Base-by-base conservation (phyloP, 192 early-diverging fungal genomes). In the Thoreauomyces humboldtii region DNA sequence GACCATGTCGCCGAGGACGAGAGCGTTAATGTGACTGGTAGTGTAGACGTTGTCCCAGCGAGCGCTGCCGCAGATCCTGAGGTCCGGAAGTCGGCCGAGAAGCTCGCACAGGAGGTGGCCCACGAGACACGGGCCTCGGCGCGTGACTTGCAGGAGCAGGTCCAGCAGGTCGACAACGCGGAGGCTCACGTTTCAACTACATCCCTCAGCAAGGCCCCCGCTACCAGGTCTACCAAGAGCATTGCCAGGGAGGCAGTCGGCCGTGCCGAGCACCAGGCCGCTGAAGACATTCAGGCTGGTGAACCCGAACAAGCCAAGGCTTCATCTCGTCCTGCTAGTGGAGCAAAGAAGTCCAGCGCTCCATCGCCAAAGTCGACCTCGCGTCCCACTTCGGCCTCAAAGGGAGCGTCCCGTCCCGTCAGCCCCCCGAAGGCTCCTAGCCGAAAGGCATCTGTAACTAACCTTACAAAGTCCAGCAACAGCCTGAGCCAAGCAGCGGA, bases 181-280 rank as follows among this genome's bases (percentile, higher is more conserved):
- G 46, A 63, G 22, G 35, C n/a, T 34, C 61, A 63, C 36, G 48
- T 52, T 22, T 51, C 61, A 31, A 41, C 46, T 1, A 51, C 61
- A 15, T 21, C 44, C 15, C 14, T 48, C 17, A 52, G 31, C 35
- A 50, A 63, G 47, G 33, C 33, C 0, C 46, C 61, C 15, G 22
- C 38, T 17, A 34, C 46, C 19, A 48, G 35, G 24, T 63, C 61
- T 9, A 53, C 61, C 22, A 63, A 50, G n/a, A 34, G 22, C 25
- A 12, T 63, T 28, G 61, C 61, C 27, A 32, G 53, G 46, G 48
- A 50, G 14, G 35, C 29, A 2, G 47, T 63, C 22, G 61, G 29
- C 4, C 25, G 53, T 4, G 33, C 31, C 7, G 36, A 52, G 21
- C 6, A 33, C 12, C 25, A 63, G 24, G 48, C 61, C 25, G 28